Evolutionary conservation across 139 green algal genomes (phyloP).

Genomic region (Micromonas commoda): DNA sequence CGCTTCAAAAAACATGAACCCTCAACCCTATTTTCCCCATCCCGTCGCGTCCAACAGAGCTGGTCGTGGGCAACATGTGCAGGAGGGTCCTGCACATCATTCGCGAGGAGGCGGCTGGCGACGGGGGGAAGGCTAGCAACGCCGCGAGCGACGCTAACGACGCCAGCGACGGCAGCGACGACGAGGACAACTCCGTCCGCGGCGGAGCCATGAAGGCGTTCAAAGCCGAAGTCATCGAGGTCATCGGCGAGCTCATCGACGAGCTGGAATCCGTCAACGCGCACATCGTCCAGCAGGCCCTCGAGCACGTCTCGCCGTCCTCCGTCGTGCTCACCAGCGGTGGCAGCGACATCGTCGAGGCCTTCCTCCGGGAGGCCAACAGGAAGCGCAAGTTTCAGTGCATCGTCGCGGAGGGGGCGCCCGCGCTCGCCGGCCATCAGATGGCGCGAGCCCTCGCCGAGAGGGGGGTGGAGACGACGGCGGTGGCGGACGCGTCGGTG

Average conservation of each 20-base stretch:
- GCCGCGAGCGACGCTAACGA: not conserved
- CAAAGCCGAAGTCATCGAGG: conserved; percentile 77
- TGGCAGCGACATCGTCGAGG: conserved; percentile 37
- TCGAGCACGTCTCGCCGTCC: conserved; percentile 91
- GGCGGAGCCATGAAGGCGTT: conserved; percentile 44
- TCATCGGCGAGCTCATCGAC: conserved; percentile 86
- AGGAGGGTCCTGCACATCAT: conserved; percentile 87
- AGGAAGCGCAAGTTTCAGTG: conserved; percentile 89
- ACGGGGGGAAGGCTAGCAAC: not conserved
- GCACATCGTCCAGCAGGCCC: conserved; percentile 72
- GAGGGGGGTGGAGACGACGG: conserved; percentile 71
- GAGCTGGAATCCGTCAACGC: conserved; percentile 82
- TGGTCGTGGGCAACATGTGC: conserved; percentile 88
- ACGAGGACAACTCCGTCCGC: not conserved
- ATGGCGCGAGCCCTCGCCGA: conserved; percentile 75
- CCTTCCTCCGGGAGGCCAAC: conserved; percentile 76
- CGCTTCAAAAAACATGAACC: not conserved
- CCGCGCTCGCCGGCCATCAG: conserved; percentile 68
- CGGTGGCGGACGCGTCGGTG: conserved; percentile 80
- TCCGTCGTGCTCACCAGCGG: conserved; percentile 40
- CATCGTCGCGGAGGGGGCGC: conserved; percentile 85
- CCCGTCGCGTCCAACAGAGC: conserved; percentile 57
- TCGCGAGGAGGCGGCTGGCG: conserved; percentile 63
- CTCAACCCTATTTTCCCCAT: not conserved
- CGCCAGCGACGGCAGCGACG: not conserved